Evolutionary conservation across 2,329 filamentous ascomycete species (phyloP), one percentile per base, ranked within the genome.

Genomic region (Trematosphaeria pertusa): DNA sequence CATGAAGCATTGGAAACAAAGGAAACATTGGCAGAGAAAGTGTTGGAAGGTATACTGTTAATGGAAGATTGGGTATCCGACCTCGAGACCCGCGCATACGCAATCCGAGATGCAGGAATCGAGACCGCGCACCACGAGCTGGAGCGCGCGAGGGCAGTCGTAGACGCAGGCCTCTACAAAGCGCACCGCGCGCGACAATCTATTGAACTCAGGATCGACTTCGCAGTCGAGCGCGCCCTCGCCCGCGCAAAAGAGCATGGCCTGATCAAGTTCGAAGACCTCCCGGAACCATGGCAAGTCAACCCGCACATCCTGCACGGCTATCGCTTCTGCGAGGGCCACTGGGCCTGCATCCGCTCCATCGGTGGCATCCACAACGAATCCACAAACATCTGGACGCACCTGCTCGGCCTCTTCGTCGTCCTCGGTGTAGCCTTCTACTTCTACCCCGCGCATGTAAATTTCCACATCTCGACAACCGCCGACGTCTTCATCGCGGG

Each of bases 301-400:
- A 99, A 99, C 73, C 91, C 92, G 2, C 91, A 99, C 73, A 97
- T 99, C 67, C 79, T 86, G 40, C 85, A 84, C 43, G 94, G 94
- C 14, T 99, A 99, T 71, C 92, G 94, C 40, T 99, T 99, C 77
- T 88, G 85, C 51, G 90, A 96, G 64, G 91, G 89, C 49, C 96
- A 96, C 72, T 78, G 93, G 45, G 93, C 93, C 59, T 97, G 93
- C 69, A 78, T 97, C 40, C 83, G 84, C 40, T 96, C 91, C 17
- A 85, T 90, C 52, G 92, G 96, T 65, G 82, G 84, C 53, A 77
- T 94, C 48, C 95, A 90, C 55, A 99, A 99, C 73, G 94, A 99
- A 75, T 83, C 88, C 31, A 87, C 97, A 77, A 99, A 99, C 74
- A 99, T 99, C 66, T 99, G 94, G 94, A 93, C 92, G 2, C 94